Evolutionary conservation across 768 basidiomycete species (phyloP).

Genomic region (Pleurotus ostreatus): DNA sequence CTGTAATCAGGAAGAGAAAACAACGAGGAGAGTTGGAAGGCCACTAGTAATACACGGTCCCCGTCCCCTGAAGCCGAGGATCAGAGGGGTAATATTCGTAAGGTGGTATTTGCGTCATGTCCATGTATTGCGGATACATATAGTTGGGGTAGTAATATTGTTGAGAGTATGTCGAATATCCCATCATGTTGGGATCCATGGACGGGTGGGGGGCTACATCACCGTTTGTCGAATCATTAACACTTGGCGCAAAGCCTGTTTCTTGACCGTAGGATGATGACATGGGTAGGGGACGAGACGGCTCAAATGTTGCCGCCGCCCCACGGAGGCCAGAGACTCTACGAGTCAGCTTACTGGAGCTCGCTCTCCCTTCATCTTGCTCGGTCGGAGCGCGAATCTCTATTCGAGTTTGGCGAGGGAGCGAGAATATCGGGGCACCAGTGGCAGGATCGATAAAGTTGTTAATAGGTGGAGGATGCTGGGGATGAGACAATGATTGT

Average conservation of each 20-base stretch:
- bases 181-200: slow-evolving; percentile 38
- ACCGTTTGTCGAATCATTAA: slow-evolving; percentile 16
- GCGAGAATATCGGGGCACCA: slow-evolving; percentile 68
- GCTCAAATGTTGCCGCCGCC: slow-evolving; percentile 47
- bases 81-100: slow-evolving; percentile 67
- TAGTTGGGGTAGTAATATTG: slow-evolving; percentile 73
- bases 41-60: slow-evolving; percentile 3
- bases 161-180: slow-evolving; percentile 57
- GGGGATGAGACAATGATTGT: slow-evolving; percentile 46
- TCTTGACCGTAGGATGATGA: slow-evolving; percentile 9
- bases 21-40: too few species aligned
- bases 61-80: slow-evolving; percentile 21
- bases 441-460: slow-evolving; percentile 64
- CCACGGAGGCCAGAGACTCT: slow-evolving; percentile 42
- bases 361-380: slow-evolving; percentile 21
- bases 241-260: neutral
- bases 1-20: neutral
- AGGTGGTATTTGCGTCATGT: slow-evolving; percentile 59
- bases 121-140: slow-evolving; percentile 63
- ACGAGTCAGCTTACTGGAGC: slow-evolving; percentile 26
- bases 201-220: slow-evolving; percentile 21
- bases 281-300: slow-evolving; percentile 26
- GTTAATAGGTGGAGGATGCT: slow-evolving; percentile 47
- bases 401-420: slow-evolving; percentile 69
- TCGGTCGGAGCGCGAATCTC: slow-evolving; percentile 64